Evolutionary conservation across 345 rosid genomes (phyloP).

Genomic region (Eucalyptus guilfoylei): DNA sequence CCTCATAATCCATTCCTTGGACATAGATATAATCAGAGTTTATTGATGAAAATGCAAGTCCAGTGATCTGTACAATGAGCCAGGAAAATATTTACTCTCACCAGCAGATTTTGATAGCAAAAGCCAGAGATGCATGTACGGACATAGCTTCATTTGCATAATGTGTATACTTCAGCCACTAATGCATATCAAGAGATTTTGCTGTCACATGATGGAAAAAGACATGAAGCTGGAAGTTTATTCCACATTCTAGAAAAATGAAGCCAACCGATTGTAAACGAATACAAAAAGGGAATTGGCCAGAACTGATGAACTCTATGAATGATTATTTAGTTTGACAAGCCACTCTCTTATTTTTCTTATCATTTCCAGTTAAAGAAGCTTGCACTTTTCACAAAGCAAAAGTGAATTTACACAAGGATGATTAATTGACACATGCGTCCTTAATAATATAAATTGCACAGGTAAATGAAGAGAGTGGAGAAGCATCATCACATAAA

Average conservation of each 20-base stretch:
- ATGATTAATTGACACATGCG: neutral
- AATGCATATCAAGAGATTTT: neutral
- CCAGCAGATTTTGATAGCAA: neutral
- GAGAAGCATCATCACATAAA: neutral
- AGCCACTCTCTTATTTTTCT: neutral
- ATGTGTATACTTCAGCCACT: neutral
- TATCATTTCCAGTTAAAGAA: neutral
- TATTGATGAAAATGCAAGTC: conserved; percentile 57
- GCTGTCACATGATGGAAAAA: neutral
- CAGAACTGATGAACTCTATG: neutral
- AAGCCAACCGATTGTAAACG: neutral
- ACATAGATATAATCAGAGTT: conserved; percentile 38
- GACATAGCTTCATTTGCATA: neutral
- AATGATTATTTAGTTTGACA: neutral
- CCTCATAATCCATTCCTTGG: conserved; percentile 72
- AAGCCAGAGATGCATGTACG: neutral
- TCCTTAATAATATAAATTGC: neutral
- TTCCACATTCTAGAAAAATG: neutral
- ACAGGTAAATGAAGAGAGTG: neutral
- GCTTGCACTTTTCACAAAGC: neutral
- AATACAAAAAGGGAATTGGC: neutral
- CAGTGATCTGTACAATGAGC: conserved; percentile 38
- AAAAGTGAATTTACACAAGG: neutral
- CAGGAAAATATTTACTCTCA: neutral
- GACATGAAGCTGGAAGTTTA: neutral